A percentile compares a stretch with the other conserved stretches of the same genome.
Evolutionary conservation across 139 green algal species (phyloP).

Genomic region (Marvania coccoides): DNA sequence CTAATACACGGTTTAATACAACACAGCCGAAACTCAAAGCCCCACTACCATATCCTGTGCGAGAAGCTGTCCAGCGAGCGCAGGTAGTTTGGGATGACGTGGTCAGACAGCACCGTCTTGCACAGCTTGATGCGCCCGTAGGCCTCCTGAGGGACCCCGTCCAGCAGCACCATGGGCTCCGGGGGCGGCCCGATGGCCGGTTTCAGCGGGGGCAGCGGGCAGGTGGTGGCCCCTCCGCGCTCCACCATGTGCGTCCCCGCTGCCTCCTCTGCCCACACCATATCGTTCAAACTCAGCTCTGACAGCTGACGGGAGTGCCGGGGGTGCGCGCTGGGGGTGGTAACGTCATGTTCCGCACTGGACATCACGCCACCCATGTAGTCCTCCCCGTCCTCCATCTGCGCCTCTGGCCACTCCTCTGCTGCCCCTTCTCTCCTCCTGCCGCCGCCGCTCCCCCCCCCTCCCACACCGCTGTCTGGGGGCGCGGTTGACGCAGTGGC

Average conservation of each 20-base stretch:
- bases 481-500: not conserved
- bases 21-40: not conserved
- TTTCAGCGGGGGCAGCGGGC: slow-evolving; percentile 1
- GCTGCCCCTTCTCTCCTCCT: not conserved
- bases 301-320: not conserved
- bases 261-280: not conserved
- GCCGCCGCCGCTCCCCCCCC: not conserved
- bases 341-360: not conserved
- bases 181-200: not conserved
- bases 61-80: slow-evolving; percentile 34
- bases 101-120: slow-evolving; percentile 63
- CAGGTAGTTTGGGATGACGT: slow-evolving; percentile 71
- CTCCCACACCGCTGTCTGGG: not conserved
- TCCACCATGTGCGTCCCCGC: not conserved
- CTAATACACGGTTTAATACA: too few relatives aligned
- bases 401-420: not conserved
- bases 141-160: slow-evolving; percentile 32
- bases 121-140: slow-evolving; percentile 71
- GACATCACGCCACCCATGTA: not conserved
- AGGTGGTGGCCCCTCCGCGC: not conserved
- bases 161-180: slow-evolving; percentile 35
- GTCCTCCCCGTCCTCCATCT: not conserved
- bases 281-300: slow-evolving; percentile 1
- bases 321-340: not conserved
- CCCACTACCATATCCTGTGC: not conserved